Percentiles rank a stretch among this genome's conserved stretches.
phyloP scores from a whole-genome alignment of 345 rosid species.

The Acer negundo region DNA sequence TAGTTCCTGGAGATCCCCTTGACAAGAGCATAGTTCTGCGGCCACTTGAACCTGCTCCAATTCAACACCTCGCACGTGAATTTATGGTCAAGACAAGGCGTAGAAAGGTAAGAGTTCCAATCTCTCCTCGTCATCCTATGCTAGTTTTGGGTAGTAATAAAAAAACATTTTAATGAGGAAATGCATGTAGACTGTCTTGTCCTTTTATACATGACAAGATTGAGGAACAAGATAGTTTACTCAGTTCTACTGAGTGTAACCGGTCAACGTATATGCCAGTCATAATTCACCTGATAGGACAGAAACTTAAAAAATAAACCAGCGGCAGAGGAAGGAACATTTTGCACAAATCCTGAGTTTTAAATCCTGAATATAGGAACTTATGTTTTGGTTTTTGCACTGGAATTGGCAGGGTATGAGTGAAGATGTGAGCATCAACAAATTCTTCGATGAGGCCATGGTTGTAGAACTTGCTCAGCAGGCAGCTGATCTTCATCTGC shows the following conservation, averaged over 20 bases:
- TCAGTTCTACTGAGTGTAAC: too few relatives aligned
- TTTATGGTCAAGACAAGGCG: slow-evolving; percentile 89
- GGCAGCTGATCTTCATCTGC: slow-evolving; percentile 73
- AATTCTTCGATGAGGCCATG: slow-evolving; percentile 89
- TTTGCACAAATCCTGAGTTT: not conserved
- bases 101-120: slow-evolving; percentile 58
- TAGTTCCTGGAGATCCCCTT: slow-evolving; percentile 95
- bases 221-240: not conserved
- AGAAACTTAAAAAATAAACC: not conserved
- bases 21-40: slow-evolving; percentile 81
- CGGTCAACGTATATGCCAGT: not conserved
- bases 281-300: not conserved
- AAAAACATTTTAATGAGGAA: not conserved
- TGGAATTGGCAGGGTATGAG: slow-evolving; percentile 71
- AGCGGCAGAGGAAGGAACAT: not conserved
- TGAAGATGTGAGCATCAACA: slow-evolving; percentile 87
- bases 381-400: not conserved
- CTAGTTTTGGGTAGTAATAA: not conserved
- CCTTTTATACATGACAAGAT: not conserved
- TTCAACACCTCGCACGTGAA: slow-evolving; percentile 90
- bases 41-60: slow-evolving; percentile 89
- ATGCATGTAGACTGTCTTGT: slow-evolving; percentile 2
- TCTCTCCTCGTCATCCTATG: not conserved
- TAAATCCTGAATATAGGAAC: not conserved
- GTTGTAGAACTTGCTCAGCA: slow-evolving; percentile 87